Evolutionary conservation across 768 basidiomycete species (phyloP), one percentile per base, ranked within the genome.

Genomic region (Boletus speciosus): DNA sequence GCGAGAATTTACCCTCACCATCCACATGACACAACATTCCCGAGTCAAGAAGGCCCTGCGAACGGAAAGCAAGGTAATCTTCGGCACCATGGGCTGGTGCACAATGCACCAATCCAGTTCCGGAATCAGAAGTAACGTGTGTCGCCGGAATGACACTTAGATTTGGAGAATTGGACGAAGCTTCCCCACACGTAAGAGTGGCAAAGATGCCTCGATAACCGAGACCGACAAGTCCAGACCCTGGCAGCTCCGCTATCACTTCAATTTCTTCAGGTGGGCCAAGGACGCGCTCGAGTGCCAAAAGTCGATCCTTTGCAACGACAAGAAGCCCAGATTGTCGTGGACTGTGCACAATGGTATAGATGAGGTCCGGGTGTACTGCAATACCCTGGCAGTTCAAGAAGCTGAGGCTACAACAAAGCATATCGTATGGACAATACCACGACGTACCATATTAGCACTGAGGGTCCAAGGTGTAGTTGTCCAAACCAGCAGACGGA

Each of bases 381-480:
- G 93, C 90, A 44, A 98, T 90, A n/a, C 86, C 94, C 95, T 96
- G 37, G 32, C 15, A n/a, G 15, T 34, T 44, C 8, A 47, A 45
- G 8, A 49, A 15, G 31, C 16, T 32, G 27, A 37, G 39, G 9
- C 55, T 35, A 57, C 9, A 12, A 36, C 15, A 39, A 50, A 47
- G 42, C 32, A 19, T 25, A n/a, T 31, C 39, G 9, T 40, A 40
- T 37, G 37, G 37, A 54, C 15, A 25, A 43, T 6, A n/a, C 25
- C 19, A 42, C 19, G 34, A 52, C 79, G 39, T 60, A 93, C 94
- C 89, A 94, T 93, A 65, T 99, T 98, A 2, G 93, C 91, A 6
- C 90, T 93, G 44, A 98, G 73, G 5, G 93, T 98, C 96, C 96
- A 99, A 1, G 96, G 91, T 0, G 96, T 98, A 4, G 96, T 98